These are phyloP conservation scores for Fusarium pininemorale DNA, from an alignment of 2,329 filamentous ascomycete genomes.

Conservation along the genomic window DNA sequence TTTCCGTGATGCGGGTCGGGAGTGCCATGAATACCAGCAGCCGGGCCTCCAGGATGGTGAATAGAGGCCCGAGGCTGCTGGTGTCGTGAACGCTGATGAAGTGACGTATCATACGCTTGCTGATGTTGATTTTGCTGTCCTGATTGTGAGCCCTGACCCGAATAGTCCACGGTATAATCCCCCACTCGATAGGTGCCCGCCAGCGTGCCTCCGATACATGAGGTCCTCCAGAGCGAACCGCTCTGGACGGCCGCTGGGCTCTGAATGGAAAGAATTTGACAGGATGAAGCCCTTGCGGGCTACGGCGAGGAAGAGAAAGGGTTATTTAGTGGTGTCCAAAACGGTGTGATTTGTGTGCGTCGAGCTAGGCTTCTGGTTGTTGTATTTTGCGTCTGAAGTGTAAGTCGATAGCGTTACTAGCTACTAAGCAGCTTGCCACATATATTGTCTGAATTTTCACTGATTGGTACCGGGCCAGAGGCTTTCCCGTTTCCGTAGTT, in stretches of 20 bases:
- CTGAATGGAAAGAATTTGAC: slow-evolving; percentile 69
- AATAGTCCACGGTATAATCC: slow-evolving; percentile 80
- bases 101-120: slow-evolving; percentile 67
- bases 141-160: slow-evolving; percentile 72
- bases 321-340: slow-evolving; percentile 37
- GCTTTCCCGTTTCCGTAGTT: slow-evolving; percentile 44
- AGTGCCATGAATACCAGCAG: slow-evolving; percentile 58
- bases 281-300: slow-evolving; percentile 63
- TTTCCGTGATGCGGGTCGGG: slow-evolving; percentile 50
- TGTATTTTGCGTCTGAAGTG: slow-evolving; percentile 36
- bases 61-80: slow-evolving; percentile 57
- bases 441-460: slow-evolving; percentile 33
- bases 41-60: slow-evolving; percentile 54
- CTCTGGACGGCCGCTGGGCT: slow-evolving; percentile 76
- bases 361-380: slow-evolving; percentile 30
- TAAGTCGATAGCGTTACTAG: slow-evolving; percentile 41
- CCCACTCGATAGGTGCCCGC: slow-evolving; percentile 78
- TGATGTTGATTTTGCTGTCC: slow-evolving; percentile 71
- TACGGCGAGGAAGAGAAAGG: slow-evolving; percentile 50
- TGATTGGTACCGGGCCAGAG: slow-evolving; percentile 39
- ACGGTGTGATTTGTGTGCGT: slow-evolving; percentile 41
- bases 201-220: slow-evolving; percentile 77
- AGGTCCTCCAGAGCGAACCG: slow-evolving; percentile 80
- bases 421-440: slow-evolving; percentile 40
- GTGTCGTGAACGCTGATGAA: slow-evolving; percentile 48